Evolutionary conservation across 495 filamentous ascomycete species (phyloP).

Genomic region (Aspergillus coremiiformis): DNA sequence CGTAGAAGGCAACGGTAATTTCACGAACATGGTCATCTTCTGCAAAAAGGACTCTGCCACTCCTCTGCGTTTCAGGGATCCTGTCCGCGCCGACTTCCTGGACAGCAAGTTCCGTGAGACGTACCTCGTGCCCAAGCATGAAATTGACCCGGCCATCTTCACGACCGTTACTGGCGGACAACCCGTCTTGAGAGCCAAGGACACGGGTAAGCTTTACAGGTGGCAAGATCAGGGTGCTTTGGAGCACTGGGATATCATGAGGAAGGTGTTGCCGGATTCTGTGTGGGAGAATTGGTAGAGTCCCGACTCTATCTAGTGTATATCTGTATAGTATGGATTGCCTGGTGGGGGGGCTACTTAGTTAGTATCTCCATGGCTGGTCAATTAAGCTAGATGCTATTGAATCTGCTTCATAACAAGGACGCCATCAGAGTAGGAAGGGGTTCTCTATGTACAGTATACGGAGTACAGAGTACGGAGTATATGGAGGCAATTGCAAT

Average conservation of each 20-base stretch:
- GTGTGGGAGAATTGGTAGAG: slow-evolving; percentile 90
- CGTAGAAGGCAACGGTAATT: slow-evolving; percentile 50
- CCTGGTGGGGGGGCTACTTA: not conserved
- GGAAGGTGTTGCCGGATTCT: slow-evolving; percentile 64
- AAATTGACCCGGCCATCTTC: slow-evolving; percentile 53
- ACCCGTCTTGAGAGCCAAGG: slow-evolving; percentile 19
- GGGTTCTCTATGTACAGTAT: too few relatives aligned
- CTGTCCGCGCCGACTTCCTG: slow-evolving; percentile 59
- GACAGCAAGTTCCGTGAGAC: slow-evolving; percentile 59
- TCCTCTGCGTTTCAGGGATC: slow-evolving; percentile 59
- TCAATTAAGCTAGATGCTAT: too few relatives aligned
- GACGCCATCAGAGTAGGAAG: too few relatives aligned
- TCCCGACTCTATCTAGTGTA: not conserved
- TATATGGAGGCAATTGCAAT: too few relatives aligned
- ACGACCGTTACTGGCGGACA: slow-evolving; percentile 26
- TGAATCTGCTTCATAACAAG: too few relatives aligned
- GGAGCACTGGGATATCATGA: slow-evolving; percentile 88
- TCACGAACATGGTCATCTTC: slow-evolving; percentile 82
- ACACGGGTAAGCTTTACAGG: slow-evolving; percentile 52
- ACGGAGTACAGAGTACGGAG: too few relatives aligned
- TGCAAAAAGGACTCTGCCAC: slow-evolving; percentile 38
- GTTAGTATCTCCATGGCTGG: too few relatives aligned
- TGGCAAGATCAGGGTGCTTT: slow-evolving; percentile 69
- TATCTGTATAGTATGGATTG: not conserved
- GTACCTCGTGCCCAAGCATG: slow-evolving; percentile 66